Conservation (phyloP, 345 rosid species). For the Cardamine resedifolia region DNA sequence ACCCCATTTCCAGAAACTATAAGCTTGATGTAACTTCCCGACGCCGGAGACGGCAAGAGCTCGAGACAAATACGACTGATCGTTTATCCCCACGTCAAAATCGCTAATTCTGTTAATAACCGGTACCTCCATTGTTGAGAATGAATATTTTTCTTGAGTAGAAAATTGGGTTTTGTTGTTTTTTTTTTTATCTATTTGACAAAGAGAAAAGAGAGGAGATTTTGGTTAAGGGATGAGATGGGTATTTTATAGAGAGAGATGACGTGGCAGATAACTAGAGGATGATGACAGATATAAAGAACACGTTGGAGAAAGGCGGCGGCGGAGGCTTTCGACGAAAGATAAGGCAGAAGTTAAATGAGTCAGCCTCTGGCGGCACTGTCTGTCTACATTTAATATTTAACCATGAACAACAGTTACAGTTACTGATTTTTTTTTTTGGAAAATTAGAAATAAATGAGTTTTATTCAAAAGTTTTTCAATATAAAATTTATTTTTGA, state of each 20-base stretch:
- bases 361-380: neutral
- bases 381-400: neutral
- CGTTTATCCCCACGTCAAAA: conserved; percentile 50
- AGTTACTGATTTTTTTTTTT: too few species aligned
- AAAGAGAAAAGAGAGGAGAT: neutral
- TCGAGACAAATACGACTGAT: conserved; percentile 44
- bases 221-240: neutral
- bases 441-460: too few species aligned
- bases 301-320: conserved; percentile 18
- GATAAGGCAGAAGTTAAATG: conserved; percentile 16
- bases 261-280: conserved; percentile 29
- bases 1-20: conserved; percentile 66
- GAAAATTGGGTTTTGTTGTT: conserved; percentile 23
- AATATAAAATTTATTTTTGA: too few species aligned
- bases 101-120: conserved; percentile 60
- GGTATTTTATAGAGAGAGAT: neutral
- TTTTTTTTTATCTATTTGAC: conserved; percentile 3
- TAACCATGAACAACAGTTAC: neutral
- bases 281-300: neutral
- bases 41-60: conserved; percentile 37
- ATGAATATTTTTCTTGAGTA: neutral
- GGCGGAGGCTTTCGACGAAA: conserved; percentile 11
- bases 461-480: too few species aligned
- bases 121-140: conserved; percentile 56
- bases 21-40: conserved; percentile 39